Evolutionary conservation across 371 early-diverging fungal species (phyloP), one percentile per base, ranked within the genome.

Genomic region (Gilbertella persicaria): DNA sequence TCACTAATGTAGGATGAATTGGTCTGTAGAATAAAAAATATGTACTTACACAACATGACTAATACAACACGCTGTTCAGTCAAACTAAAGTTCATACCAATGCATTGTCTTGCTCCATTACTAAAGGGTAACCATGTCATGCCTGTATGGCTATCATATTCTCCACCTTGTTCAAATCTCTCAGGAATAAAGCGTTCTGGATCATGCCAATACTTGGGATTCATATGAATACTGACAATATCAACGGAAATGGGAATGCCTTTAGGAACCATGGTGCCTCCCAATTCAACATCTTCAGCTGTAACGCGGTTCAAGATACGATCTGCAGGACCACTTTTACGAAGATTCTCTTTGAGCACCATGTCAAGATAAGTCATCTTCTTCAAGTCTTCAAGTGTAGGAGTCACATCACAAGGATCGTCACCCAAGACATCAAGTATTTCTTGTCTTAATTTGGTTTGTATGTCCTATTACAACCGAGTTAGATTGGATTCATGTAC

Each of bases 351-450:
- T 29, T 68, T 64, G 19, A 70, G 63, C 50, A 71, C 55, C n/a
- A 60, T 62, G 20, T 76, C 72, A 2, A 80, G 41, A 53, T 79
- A 83, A 4, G 55, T 43, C 50, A 87, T 64, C 25, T 73, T 45
- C 2, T 55, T 48, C 20, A 75, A 49, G 25, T 83, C 69, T 50
- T 73, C 76, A 14, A 58, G 47, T 0, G 79, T 72, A 14, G 79
- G 82, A 17, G 59, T 49, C 2, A 67, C 50, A 33, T 73, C 78
- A 8, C 51, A 36, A 21, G 66, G 62, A 0, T 39, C 58, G 42
- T 78, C 79, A 6, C 79, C 84, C 5, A 87, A 38, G 9, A 78
- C 65, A n/a, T 33, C 29, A 43, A 81, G 58, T 0, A 81, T 80
- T 42, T 80, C 82, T 17, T 66, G 50, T 19, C 78, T 64, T 20